phyloP scores from a whole-genome alignment of 75 land plant species.

The Chamaecyparis obtusa region DNA sequence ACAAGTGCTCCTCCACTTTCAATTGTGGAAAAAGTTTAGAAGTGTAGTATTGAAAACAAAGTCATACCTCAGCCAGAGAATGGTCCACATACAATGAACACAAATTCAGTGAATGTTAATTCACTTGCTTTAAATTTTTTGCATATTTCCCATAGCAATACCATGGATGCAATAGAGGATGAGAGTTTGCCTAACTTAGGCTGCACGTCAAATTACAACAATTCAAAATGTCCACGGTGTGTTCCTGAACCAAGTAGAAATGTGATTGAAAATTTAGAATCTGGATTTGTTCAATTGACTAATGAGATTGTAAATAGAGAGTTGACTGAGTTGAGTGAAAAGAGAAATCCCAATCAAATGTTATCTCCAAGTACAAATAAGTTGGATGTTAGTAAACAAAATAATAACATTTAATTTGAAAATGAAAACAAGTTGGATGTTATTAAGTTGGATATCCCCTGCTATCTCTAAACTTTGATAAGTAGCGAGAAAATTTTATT shows the following conservation, averaged over 20 bases:
- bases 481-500: too few species aligned
- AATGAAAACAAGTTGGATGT: conserved; percentile 64
- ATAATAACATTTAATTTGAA: too few species aligned
- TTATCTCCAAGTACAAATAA: background rate
- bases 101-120: too few species aligned
- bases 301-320: background rate
- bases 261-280: background rate
- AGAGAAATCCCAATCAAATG: background rate
- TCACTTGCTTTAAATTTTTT: too few species aligned
- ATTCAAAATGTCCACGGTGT: background rate
- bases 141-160: background rate
- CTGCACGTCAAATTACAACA: background rate
- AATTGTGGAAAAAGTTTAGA: too few species aligned
- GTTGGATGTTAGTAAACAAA: too few species aligned
- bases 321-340: background rate
- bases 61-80: too few species aligned
- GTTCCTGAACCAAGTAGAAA: background rate
- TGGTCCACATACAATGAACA: too few species aligned
- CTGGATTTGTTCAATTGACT: background rate
- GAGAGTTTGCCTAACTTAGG: background rate
- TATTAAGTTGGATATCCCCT: too few species aligned
- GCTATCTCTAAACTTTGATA: too few species aligned
- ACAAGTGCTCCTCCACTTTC: too few species aligned
- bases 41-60: too few species aligned
- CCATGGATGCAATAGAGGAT: background rate